phyloP scores from a whole-genome alignment of 23 red algal genomes.

The Rhodosorus marinus region DNA sequence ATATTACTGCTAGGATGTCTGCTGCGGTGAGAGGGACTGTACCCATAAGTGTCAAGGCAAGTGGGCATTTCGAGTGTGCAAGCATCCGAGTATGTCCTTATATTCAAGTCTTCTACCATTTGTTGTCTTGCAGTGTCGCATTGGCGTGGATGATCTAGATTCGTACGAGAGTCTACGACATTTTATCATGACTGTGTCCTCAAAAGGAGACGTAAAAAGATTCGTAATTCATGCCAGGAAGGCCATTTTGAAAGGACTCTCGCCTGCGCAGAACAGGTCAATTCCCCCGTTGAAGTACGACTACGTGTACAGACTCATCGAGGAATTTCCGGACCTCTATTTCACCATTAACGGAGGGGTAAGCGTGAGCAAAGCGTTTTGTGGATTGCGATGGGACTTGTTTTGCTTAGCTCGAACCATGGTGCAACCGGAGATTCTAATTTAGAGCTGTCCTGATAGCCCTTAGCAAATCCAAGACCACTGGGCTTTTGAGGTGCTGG shows the following conservation, averaged over 20 bases:
- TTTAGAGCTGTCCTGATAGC: no score
- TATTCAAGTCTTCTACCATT: no score
- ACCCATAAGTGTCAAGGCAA: constrained; percentile 79
- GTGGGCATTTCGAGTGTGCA: no score
- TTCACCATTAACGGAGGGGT: constrained; percentile 82
- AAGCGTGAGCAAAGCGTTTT: no score
- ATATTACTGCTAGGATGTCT: constrained; percentile 12
- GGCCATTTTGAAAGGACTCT: constrained; percentile 58
- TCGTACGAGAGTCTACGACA: constrained; percentile 43
- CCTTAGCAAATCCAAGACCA: no score
- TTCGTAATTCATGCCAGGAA: constrained; percentile 90
- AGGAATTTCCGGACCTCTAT: constrained; percentile 44
- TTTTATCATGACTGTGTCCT: constrained; percentile 48
- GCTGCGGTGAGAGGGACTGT: constrained; percentile 2
- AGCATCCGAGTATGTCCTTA: no score
- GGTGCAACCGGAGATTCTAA: no score
- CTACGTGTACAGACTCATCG: constrained; percentile 22
- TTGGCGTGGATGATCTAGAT: constrained; percentile 59
- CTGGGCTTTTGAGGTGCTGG: constrained; percentile 25
- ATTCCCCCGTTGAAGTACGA: constrained; percentile 76
- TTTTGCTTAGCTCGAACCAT: no score
- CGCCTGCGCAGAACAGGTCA: constrained; percentile 71
- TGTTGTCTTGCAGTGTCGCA: no score
- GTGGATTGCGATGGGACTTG: no score
- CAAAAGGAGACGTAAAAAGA: constrained; percentile 35